Base-by-base conservation (phyloP, 345 rosid genomes). In the Aurinia saxatilis region DNA sequence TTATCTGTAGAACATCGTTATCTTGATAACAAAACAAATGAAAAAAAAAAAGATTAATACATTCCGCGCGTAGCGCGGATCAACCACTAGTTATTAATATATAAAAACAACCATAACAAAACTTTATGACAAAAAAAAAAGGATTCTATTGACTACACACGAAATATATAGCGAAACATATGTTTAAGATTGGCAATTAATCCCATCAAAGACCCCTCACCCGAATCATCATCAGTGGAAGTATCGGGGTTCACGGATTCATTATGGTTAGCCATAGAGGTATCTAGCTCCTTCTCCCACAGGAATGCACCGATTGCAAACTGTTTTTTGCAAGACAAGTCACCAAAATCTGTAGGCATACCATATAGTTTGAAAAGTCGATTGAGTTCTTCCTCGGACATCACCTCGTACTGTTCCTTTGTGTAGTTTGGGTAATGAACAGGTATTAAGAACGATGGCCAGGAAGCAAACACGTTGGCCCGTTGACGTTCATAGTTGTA, bases 351-450 rank as follows among this genome's bases (percentile, higher is more conserved):
- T 0, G 67, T 44, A 8, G 77, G 72, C 60, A 86, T 31, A 40
- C 92, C 93, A 25, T 83, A 83, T 2, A 75, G 73, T 5, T 77
- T 67, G 17, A 83, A 78, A 9, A 86, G 80, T 33, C 67, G 30
- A 40, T 86, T 87, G 5, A 83, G 73, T 64, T 81, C 76, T 79
- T 80, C 75, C 65, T 83, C 85, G 0, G 89, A 77, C 89, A 86
- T 83, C 42, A 40, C 30, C 65, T 68, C 65, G 77, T 83, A 83
- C 53, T 81, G 84, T 61, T 73, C 63, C 65, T 66, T 75, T 34
- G 70, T 77, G 68, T 63, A 83, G 57, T 73, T 80, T 2, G 89
- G 93, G 56, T 78, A 86, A 34, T 78, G 90, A 45, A 81, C 73
- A 2, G 90, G 93, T 78, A 83, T 80, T 57, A 77, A 78, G 55